Conservation (phyloP, 345 rosid species). For the Laguncularia racemosa region DNA sequence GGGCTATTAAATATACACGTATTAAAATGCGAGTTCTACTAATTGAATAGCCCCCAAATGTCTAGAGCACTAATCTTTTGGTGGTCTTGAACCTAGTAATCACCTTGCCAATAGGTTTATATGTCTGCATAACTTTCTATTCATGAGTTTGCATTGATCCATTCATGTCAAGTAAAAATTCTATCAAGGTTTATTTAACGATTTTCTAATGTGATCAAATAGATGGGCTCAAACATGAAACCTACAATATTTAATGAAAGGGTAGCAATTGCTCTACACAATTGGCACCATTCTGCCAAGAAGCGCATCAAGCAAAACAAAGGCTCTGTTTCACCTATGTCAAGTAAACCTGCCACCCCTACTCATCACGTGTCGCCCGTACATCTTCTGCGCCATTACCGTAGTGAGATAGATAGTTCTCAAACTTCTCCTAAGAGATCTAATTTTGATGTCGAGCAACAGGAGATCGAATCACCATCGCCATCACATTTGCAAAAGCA, state of each 20-base stretch:
- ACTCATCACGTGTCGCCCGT: slow-evolving; percentile 42
- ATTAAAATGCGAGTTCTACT: too few relatives aligned
- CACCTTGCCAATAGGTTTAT: too few relatives aligned
- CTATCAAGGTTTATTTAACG: neutral
- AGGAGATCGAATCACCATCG: slow-evolving; percentile 20
- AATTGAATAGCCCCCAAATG: too few relatives aligned
- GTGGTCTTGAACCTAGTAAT: too few relatives aligned
- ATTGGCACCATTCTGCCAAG: slow-evolving; percentile 70
- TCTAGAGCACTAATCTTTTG: too few relatives aligned
- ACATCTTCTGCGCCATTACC: slow-evolving; percentile 39
- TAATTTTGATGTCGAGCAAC: slow-evolving; percentile 15
- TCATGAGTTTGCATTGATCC: too few relatives aligned
- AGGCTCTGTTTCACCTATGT: slow-evolving; percentile 34
- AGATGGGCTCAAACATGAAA: slow-evolving; percentile 96
- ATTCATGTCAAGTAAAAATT: too few relatives aligned
- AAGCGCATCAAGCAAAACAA: slow-evolving; percentile 56
- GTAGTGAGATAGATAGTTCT: slow-evolving; percentile 23
- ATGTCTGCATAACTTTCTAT: too few relatives aligned
- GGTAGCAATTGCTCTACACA: slow-evolving; percentile 60
- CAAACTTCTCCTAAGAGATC: slow-evolving; percentile 26
- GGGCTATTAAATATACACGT: too few relatives aligned
- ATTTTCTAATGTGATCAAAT: neutral
- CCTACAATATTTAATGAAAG: slow-evolving; percentile 70
- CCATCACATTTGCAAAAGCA: slow-evolving; percentile 10
- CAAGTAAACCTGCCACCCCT: slow-evolving; percentile 58